Evolutionary conservation across 176 grass and related monocot genomes (phyloP).

Genomic region (Zea mays): Zm-B73-REFERENCE-NAM-5.0 NC_050098.1:173972001-173972500

Average conservation of each 20-base stretch:
- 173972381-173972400: no score
- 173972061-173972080: neutral
- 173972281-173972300: neutral
- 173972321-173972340: no score
- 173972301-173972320: constrained; percentile 53
- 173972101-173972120: constrained; percentile 47
- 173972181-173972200: constrained; percentile 60
- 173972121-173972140: constrained; percentile 60
- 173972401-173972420: no score
- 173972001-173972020: constrained; percentile 1
- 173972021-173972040: neutral
- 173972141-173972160: constrained; percentile 54
- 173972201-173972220: constrained; percentile 47
- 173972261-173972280: neutral
- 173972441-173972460: no score
- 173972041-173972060: neutral
- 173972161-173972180: constrained; percentile 54
- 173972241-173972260: constrained; percentile 32
- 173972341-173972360: no score
- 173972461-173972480: no score
- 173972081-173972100: constrained; percentile 2
- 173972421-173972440: no score
- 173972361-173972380: no score
- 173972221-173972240: constrained; percentile 58
- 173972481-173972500: no score